Evolutionary conservation across 108 stramenopile species (phyloP).

Genomic region (Skeletonema marinoi): DNA sequence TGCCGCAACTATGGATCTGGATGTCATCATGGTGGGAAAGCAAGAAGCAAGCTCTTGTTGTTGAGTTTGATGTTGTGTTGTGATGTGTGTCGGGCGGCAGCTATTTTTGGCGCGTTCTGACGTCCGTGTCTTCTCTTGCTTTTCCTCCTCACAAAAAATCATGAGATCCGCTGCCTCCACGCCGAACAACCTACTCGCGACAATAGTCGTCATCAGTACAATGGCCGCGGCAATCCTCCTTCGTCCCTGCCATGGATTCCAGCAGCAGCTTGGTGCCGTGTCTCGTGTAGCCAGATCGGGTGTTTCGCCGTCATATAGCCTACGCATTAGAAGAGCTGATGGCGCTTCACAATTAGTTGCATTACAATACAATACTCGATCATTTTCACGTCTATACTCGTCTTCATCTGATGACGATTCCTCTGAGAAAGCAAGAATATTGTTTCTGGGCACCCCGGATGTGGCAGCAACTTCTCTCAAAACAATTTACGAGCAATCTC

Average conservation of each 20-base stretch:
- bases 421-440: constrained; percentile 67
- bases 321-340: background rate
- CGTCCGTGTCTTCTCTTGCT: background rate
- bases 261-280: background rate
- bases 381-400: constrained; percentile 6
- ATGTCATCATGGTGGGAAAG: background rate
- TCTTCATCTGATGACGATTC: background rate
- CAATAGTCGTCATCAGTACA: constrained; percentile 17
- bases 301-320: background rate
- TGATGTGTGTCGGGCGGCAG: background rate
- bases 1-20: background rate
- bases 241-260: constrained; percentile 24
- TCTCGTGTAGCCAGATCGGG: background rate
- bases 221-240: constrained; percentile 6
- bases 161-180: background rate
- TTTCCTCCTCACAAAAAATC: background rate
- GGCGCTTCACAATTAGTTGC: background rate
- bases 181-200: constrained; percentile 8
- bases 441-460: constrained; percentile 96
- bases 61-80: too few species aligned
- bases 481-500: constrained; percentile 70
- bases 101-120: constrained; percentile 4
- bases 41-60: too few species aligned
- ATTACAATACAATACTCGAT: background rate
- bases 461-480: constrained; percentile 92